Conservation (phyloP, 441 rosid species). For the Adansonia grandidieri region DNA sequence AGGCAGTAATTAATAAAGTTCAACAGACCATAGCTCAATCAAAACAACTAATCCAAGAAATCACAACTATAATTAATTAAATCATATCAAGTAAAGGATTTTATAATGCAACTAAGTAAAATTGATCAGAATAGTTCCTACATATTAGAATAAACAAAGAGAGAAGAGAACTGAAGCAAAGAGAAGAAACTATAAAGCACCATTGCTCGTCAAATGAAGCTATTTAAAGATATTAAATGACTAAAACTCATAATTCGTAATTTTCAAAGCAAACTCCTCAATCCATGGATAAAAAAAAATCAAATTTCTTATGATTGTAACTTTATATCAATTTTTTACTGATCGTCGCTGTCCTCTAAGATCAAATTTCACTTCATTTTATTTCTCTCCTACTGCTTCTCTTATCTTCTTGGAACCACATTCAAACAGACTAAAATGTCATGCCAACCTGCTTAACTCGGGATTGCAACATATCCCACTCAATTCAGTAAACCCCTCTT, state of each 20-base stretch:
- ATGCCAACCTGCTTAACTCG: neutral
- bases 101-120: neutral
- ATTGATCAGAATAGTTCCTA: neutral
- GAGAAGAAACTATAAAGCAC: neutral
- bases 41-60: neutral
- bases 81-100: neutral
- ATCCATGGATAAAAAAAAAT: neutral
- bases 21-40: neutral
- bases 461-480: neutral
- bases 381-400: neutral
- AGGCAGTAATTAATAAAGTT: neutral
- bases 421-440: too few species aligned
- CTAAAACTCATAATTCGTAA: neutral
- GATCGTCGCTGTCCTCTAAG: neutral
- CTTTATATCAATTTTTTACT: neutral
- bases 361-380: neutral
- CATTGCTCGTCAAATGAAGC: neutral
- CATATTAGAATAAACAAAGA: neutral
- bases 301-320: neutral
- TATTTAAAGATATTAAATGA: neutral
- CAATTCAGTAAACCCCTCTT: neutral
- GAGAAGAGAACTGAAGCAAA: neutral
- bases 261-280: neutral
- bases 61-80: neutral
- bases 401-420: neutral